Conservation (phyloP, 805 yeast species). For the Candida fluviatilis region DNA sequence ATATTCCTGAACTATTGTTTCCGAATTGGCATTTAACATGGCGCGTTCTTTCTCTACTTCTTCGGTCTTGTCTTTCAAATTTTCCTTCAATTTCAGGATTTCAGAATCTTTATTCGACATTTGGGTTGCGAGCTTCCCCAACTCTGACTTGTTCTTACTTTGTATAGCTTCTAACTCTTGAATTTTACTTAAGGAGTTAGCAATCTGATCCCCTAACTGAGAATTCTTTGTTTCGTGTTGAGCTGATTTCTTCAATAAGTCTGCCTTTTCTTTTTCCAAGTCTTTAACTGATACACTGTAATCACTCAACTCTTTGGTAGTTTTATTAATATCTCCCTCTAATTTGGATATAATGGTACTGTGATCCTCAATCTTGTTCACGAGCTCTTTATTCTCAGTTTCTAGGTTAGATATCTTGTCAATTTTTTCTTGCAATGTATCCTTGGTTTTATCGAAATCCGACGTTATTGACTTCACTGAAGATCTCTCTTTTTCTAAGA, state of each 20-base stretch:
- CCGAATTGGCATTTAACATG: constrained; percentile 46
- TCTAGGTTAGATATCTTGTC: neutral
- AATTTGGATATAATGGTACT: neutral
- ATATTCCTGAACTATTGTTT: constrained; percentile 46
- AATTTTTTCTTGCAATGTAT: constrained; percentile 6
- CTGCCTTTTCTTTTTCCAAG: neutral
- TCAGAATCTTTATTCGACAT: neutral
- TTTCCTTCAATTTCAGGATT: constrained; percentile 8
- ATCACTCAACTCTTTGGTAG: neutral
- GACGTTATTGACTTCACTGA: neutral
- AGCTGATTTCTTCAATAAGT: constrained; percentile 3
- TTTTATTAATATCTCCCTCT: neutral
- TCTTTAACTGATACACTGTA: neutral
- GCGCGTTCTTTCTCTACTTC: constrained; percentile 52
- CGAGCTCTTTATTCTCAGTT: neutral
- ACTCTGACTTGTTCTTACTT: neutral
- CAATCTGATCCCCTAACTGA: constrained; percentile 5
- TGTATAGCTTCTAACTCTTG: neutral
- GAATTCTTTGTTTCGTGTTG: constrained; percentile 5
- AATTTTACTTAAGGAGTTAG: neutral
- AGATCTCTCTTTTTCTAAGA: neutral
- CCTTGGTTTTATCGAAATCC: constrained; percentile 3
- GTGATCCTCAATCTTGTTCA: neutral
- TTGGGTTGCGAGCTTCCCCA: neutral
- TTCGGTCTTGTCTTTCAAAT: constrained; percentile 31